A percentile compares a stretch with the other conserved stretches of the same genome.
Conservation (phyloP, 1,284 basidiomycete species). For the Retiboletus flavoniger region DNA sequence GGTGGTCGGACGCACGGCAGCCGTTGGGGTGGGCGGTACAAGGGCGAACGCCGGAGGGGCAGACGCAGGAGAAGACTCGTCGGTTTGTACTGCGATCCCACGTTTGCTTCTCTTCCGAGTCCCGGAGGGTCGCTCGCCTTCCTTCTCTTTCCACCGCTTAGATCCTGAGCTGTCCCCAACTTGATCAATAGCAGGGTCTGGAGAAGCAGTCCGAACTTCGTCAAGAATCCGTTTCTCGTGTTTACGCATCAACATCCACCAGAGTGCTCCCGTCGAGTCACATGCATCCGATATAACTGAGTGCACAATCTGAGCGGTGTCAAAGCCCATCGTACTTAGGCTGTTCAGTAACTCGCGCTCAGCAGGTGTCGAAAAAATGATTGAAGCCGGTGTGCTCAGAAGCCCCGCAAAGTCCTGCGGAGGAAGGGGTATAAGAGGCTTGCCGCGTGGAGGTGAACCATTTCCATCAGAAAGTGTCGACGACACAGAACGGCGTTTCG, state of each 20-base stretch:
- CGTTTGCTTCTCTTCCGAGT: conserved; percentile 28
- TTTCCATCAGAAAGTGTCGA: conserved; percentile 70
- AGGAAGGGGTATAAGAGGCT: conserved; percentile 40
- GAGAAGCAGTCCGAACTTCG: conserved; percentile 29
- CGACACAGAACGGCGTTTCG: conserved; percentile 91
- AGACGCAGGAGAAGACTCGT: conserved; percentile 27
- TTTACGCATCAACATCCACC: conserved; percentile 94
- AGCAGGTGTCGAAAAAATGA: conserved; percentile 80
- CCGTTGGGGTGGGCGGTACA: conserved; percentile 72
- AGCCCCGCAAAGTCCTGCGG: conserved; percentile 72
- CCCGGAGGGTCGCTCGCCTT: conserved; percentile 19
- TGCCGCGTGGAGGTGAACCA: conserved; percentile 51
- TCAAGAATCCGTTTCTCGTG: conserved; percentile 60
- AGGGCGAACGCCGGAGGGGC: conserved; percentile 66
- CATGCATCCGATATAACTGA: conserved; percentile 91
- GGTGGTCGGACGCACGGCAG: conserved; percentile 46
- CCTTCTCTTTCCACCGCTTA: conserved; percentile 35
- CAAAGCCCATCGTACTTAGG: conserved; percentile 80
- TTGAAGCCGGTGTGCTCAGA: conserved; percentile 68
- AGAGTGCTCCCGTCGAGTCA: conserved; percentile 86
- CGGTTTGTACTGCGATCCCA: conserved; percentile 28
- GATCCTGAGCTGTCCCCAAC: conserved; percentile 24
- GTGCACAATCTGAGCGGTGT: conserved; percentile 93
- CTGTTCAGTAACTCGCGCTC: conserved; percentile 81
- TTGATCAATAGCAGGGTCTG: conserved; percentile 32